Evolutionary conservation across 495 filamentous ascomycete genomes (phyloP), one percentile per base, ranked within the genome.

Genomic region (Penicillium parvum): DNA sequence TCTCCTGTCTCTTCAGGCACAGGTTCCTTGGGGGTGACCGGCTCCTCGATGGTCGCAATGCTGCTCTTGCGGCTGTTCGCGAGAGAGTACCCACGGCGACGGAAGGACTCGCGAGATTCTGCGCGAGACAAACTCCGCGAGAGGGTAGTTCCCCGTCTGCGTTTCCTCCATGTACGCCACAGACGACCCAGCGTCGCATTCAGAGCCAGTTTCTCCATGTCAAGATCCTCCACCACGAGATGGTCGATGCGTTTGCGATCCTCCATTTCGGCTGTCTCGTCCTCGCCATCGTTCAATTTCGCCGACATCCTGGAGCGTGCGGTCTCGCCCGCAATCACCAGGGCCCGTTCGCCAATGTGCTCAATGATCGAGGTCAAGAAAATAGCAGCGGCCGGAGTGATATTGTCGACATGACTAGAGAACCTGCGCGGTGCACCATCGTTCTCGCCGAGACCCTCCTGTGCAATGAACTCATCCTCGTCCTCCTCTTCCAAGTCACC

Each of bases 401-500:
- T 85, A 30, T 86, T 76, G 18, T 84, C 87, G 7, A 74, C 55
- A 60, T 75, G 67, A 45, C 70, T 68, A 5, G 74, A 68, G 29
- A 81, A 75, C 32, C 82, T 76, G 26, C 73, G 74, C 21, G 73
- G 69, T 20, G 54, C 60, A 15, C 63, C 64, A 52, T 69, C 44
- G 50, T 69, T 45, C 26, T 78, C 74, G 8, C 78, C 73, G 4
- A 86, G 72, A 29, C 82, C 75, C 23, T 90, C 85, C 50, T 84
- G 75, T 33, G 83, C 74, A 52, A 89, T 85, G 50, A 82, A 87
- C 49, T 79, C 81, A 56, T 96, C 89, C 60, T 98, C 92, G 38
- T 97, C 94, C 52, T 96, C 88, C 66, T 96, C 90, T 63, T 99
- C 94, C 77, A 99, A 81, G 54, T 99, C 92, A 17, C 94, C 94